Percentiles rank a stretch among this genome's conserved stretches.
These are phyloP conservation scores for Aspergillus cavernicola DNA, from an alignment of 495 filamentous ascomycete species.

Conservation along the genomic window DNA sequence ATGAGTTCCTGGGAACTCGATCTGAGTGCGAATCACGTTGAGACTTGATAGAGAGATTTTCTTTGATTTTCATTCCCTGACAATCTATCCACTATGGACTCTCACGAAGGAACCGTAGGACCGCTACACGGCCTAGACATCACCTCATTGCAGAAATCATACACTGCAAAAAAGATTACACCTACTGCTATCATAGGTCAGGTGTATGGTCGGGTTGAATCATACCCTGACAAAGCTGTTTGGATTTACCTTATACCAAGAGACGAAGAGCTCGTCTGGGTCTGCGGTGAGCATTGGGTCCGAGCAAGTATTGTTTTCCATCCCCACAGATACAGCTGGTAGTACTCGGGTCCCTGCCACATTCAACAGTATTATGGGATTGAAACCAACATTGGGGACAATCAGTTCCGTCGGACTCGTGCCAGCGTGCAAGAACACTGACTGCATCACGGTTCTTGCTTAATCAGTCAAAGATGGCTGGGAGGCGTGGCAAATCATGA, in stretches of 20 bases:
- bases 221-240: not conserved
- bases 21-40: too few relatives aligned
- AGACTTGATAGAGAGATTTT: too few relatives aligned
- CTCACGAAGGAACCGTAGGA: not conserved
- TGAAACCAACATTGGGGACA: slow-evolving; percentile 10
- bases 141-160: not conserved
- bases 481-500: not conserved
- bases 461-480: not conserved
- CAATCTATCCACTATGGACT: not conserved
- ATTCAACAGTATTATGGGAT: not conserved
- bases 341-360: slow-evolving; percentile 3
- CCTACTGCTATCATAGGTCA: not conserved
- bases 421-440: slow-evolving; percentile 2
- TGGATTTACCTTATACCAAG: slow-evolving; percentile 4
- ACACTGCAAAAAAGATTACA: not conserved
- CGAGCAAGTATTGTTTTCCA: not conserved
- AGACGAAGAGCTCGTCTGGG: slow-evolving; percentile 2
- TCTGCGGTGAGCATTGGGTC: slow-evolving; percentile 1
- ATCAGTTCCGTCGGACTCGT: slow-evolving; percentile 3
- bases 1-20: too few relatives aligned
- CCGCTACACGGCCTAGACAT: not conserved
- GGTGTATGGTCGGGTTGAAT: not conserved
- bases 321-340: slow-evolving; percentile 3
- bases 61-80: not conserved
- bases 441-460: slow-evolving; percentile 2